Conservation (phyloP, 495 filamentous ascomycete genomes). For the Friedmanniomyces simplex region DNA sequence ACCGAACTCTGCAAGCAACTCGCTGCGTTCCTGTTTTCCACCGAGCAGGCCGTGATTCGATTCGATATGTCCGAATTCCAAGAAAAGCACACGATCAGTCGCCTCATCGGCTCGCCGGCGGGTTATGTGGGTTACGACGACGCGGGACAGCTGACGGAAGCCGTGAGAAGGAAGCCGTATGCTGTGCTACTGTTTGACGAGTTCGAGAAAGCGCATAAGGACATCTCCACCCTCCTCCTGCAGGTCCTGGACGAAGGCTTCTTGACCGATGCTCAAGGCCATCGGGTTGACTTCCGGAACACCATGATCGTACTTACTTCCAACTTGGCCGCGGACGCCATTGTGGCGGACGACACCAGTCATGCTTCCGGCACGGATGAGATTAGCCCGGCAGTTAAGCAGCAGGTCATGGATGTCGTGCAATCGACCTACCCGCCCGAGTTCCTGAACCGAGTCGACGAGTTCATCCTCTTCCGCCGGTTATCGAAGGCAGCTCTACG, state of each 20-base stretch:
- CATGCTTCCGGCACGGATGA: slow-evolving; percentile 37
- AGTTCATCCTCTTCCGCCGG: slow-evolving; percentile 90
- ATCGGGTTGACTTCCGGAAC: slow-evolving; percentile 92
- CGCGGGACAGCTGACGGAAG: slow-evolving; percentile 91
- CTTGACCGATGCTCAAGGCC: slow-evolving; percentile 88
- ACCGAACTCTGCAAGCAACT: slow-evolving; percentile 96
- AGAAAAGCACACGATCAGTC: slow-evolving; percentile 90
- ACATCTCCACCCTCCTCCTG: slow-evolving; percentile 86
- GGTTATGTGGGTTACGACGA: slow-evolving; percentile 97
- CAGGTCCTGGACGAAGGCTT: slow-evolving; percentile 96
- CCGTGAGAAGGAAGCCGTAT: slow-evolving; percentile 89
- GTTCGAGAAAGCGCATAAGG: slow-evolving; percentile 93
- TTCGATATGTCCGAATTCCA: slow-evolving; percentile 99
- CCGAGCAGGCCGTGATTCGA: slow-evolving; percentile 75
- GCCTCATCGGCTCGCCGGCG: slow-evolving; percentile 83
- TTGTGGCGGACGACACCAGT: slow-evolving; percentile 44
- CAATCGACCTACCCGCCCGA: slow-evolving; percentile 70
- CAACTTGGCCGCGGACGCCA: slow-evolving; percentile 73
- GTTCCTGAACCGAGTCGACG: slow-evolving; percentile 92
- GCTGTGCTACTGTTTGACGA: slow-evolving; percentile 93
- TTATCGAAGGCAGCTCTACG: slow-evolving; percentile 67
- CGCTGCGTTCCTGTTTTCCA: slow-evolving; percentile 84
- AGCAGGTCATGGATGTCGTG: slow-evolving; percentile 84
- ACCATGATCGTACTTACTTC: slow-evolving; percentile 94
- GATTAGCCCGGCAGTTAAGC: slow-evolving; percentile 57